These are phyloP conservation scores for Trypanosoma lewisi DNA, from an alignment of 208 protist genomes.

Conservation along the genomic window DNA sequence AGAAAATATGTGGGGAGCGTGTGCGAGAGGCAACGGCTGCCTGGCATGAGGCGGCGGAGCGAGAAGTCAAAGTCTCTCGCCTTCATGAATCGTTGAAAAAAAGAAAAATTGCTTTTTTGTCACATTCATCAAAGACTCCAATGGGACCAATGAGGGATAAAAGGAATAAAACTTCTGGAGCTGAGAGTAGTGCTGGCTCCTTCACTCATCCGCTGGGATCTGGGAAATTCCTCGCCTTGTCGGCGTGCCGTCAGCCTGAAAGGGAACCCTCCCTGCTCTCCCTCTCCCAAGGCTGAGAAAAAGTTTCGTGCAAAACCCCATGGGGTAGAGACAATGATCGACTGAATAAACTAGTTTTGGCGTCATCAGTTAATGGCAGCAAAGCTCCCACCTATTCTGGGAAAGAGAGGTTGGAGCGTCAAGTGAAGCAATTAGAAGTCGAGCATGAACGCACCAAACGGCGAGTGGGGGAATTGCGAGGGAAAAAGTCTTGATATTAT, in stretches of 20 bases:
- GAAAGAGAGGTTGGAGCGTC: background rate
- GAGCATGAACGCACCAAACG: background rate
- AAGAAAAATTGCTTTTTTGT: background rate
- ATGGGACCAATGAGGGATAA: background rate
- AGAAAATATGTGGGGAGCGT: slow-evolving; percentile 3
- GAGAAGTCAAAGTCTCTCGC: slow-evolving; percentile 6
- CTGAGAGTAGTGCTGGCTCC: background rate
- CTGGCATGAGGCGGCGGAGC: background rate
- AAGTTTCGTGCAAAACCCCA: background rate
- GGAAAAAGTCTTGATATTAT: too few relatives aligned
- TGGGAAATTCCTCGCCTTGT: background rate
- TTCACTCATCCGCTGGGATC: background rate
- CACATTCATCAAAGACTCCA: background rate
- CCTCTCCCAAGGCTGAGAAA: background rate
- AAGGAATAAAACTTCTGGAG: background rate
- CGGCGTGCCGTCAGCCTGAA: background rate
- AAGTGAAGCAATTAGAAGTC: background rate
- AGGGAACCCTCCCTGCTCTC: background rate
- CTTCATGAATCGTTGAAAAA: slow-evolving; percentile 2
- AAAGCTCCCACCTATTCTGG: background rate
- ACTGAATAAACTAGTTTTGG: background rate
- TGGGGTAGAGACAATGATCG: background rate
- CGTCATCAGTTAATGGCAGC: background rate
- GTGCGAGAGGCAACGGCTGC: background rate
- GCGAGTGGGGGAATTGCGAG: background rate